Evolutionary conservation across 148 eudicot genomes (phyloP), one percentile per base, ranked within the genome.

Genomic region (Dianthus caryophyllus): DNA sequence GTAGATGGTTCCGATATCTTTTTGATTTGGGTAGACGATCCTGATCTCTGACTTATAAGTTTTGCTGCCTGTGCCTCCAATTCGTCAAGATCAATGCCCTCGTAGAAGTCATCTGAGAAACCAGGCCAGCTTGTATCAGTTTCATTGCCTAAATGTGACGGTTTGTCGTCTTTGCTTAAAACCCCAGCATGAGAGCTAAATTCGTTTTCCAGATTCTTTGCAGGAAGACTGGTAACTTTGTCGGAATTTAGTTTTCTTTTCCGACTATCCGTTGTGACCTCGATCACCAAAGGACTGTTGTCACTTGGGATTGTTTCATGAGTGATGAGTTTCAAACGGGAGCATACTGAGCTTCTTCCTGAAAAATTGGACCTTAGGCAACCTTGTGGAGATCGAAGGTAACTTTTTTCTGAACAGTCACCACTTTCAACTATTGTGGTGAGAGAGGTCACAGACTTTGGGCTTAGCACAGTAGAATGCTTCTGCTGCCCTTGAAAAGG

Each of bases 41-140:
- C 75, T 47, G 79, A 71, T 74, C 77, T 89, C 58, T 77, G 71
- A 51, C 76, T 67, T 0, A 93, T 79, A 58, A 79, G 72, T 67
- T 80, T 81, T 7, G 91, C 64, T 61, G 98, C 98, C 67, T 89
- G 85, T 33, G 84, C 88, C 75, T 93, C 98, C 64, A 93, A 41
- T 60, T 87, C 95, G 73, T 93, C 96, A 67, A 93, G 84, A 81
- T 93, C 96, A 62, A 93, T 79, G 26, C 85, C 84, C 59, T 81
- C 86, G 15, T 73, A 93, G 68, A 93, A 93, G 66, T 93, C 98
- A 73, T 93, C 96, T 22, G 78, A 82, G 61, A 81, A 78, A 22
- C 65, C 58, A 72, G 72, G 73, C 17, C 49, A 73, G 33, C 64
- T 51, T 29, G 72, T 68, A 64, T 79, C 82, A 39, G 46, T 51